These are phyloP conservation scores for Eimeria maxima DNA, from an alignment of 169 alveolate species.

Conservation along the genomic window DNA sequence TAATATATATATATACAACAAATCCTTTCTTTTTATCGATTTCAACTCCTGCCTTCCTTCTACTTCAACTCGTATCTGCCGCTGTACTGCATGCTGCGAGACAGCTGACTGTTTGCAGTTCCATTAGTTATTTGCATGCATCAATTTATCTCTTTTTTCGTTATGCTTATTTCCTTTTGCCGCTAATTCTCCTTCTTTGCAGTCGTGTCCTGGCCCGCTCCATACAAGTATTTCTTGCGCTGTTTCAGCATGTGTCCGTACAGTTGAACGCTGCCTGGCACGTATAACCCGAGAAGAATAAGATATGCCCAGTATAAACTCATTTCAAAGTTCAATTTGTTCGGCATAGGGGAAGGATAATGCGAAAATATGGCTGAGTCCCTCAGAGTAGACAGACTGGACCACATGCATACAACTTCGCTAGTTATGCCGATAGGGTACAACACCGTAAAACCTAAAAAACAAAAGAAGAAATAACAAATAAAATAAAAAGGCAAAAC, in stretches of 20 bases:
- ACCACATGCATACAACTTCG: conserved; percentile 84
- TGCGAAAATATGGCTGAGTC: conserved; percentile 77
- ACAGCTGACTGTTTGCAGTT: too few species aligned
- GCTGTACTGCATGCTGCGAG: too few species aligned
- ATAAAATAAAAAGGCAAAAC: too few species aligned
- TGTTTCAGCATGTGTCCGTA: conserved; percentile 87
- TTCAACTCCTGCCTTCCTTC: too few species aligned
- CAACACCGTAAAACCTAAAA: conserved; percentile 84
- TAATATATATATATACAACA: too few species aligned
- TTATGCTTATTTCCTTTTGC: too few species aligned
- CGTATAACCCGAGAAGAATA: conserved; percentile 81
- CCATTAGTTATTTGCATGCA: too few species aligned
- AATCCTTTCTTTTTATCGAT: too few species aligned
- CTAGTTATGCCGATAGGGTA: conserved; percentile 87
- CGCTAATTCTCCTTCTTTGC: conserved; percentile 24
- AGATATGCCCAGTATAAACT: conserved; percentile 84
- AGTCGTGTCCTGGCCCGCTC: neutral
- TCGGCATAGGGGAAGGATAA: conserved; percentile 88
- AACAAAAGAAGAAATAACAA: neutral
- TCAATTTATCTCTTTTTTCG: too few species aligned
- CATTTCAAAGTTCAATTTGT: conserved; percentile 85
- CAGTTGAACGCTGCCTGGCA: conserved; percentile 87
- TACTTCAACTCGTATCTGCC: too few species aligned
- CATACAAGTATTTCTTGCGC: conserved; percentile 83
- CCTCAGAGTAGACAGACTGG: conserved; percentile 71